Base-by-base conservation (phyloP, 2,329 filamentous ascomycete species). In the Cryphonectria radicalis region DNA sequence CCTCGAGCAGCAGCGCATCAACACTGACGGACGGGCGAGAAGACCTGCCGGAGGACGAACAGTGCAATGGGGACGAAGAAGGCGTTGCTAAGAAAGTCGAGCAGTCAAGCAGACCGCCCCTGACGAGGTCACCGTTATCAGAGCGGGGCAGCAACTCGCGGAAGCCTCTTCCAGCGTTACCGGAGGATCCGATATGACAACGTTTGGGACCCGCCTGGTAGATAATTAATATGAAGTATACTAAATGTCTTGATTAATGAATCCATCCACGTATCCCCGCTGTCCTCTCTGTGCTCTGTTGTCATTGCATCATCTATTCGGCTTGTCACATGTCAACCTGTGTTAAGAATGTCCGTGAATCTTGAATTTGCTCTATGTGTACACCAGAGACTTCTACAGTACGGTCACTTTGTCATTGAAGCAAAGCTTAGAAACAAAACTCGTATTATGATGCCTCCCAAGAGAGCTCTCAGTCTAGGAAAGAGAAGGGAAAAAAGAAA, bases 141-240 rank as follows among this genome's bases (percentile, higher is more conserved):
- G 74, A 75, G 35, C 46, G 73, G 28, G 72, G 70, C 13, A 64
- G 67, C 17, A 62, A 40, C 43, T 65, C 72, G 4, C 71, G 77
- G 63, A 81, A 81, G 63, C 79, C 79, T 43, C 70, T 81, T 8
- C 80, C 80, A 10, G 79, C 80, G 60, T 68, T 81, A 28, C 79
- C 80, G 5, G 79, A 81, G 73, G 77, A 78, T 68, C 75, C 79
- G 10, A 77, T 75, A 74, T 77, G 63, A 76, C 28, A 70, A 32
- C 13, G 53, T 62, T 46, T 17, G 32, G 37, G 32, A 70, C 67
- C 63, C 7, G 25, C 25, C 55, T 32, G 40, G 25, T 32, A 55
- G 64, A 32, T 22, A 43, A 25, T 28, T 13, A 43, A 25, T 37
- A 19, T 59, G n/a, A 19, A 60, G 25, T 37, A 59, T 66, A n/a